Conservation (phyloP, 2,329 filamentous ascomycete genomes). For the Fusarium sp. region DNA sequence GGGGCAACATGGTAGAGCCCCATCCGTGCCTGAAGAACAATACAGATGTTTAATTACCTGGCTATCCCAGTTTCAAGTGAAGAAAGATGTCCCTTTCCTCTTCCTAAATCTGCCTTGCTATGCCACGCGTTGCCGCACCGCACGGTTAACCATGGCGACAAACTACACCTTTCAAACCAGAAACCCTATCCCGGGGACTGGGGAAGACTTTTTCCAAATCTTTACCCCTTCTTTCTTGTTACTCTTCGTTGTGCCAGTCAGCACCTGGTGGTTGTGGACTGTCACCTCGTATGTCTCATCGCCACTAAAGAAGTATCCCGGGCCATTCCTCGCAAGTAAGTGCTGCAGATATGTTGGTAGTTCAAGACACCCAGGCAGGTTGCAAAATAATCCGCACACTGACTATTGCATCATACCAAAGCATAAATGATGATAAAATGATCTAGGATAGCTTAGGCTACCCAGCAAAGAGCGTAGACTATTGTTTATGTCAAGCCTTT, state of each 20-base stretch:
- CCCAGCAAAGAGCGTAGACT: too few species aligned
- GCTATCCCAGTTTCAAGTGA: background rate
- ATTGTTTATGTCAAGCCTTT: too few species aligned
- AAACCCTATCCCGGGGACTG: background rate
- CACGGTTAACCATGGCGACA: background rate
- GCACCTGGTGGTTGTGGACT: slow-evolving; percentile 22
- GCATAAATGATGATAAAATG: too few species aligned
- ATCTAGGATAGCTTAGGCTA: too few species aligned
- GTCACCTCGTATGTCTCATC: slow-evolving; percentile 28
- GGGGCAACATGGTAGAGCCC: too few species aligned
- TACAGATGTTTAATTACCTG: background rate
- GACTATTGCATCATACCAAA: too few species aligned
- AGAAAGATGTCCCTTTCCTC: background rate
- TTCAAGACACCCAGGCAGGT: too few species aligned
- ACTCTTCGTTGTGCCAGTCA: slow-evolving; percentile 13
- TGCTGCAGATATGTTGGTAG: background rate
- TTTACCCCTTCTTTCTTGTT: background rate
- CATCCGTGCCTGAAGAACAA: background rate
- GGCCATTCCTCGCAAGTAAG: slow-evolving; percentile 50
- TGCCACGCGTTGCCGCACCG: background rate
- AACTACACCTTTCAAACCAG: background rate
- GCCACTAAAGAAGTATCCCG: slow-evolving; percentile 51
- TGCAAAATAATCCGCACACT: too few species aligned
- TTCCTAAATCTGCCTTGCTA: background rate
- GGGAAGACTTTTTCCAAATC: background rate